Evolutionary conservation across 805 yeast species (phyloP).

Genomic region (Dipodascopsis tothii): DNA sequence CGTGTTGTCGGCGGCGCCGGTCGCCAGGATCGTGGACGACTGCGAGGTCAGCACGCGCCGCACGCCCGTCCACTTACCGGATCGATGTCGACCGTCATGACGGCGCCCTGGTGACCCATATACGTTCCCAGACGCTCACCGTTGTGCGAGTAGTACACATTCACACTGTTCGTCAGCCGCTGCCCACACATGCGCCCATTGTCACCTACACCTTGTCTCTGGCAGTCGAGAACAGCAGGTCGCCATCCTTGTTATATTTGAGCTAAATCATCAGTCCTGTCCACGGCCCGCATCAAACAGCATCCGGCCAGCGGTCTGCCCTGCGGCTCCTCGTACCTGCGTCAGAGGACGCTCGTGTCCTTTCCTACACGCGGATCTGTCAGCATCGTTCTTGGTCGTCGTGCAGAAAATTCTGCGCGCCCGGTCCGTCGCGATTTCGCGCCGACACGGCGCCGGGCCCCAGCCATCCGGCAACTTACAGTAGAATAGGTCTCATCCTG

Average conservation of each 20-base stretch:
- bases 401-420: too few species aligned
- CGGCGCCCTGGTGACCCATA: conserved; percentile 83
- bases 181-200: neutral
- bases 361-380: conserved; percentile 37
- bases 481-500: conserved; percentile 52
- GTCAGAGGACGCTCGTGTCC: conserved; percentile 98
- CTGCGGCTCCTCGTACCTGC: conserved; percentile 42
- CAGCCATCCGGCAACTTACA: conserved; percentile 25
- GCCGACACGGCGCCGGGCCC: too few species aligned
- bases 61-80: conserved; percentile 23
- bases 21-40: conserved; percentile 59
- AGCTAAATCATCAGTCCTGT: conserved; percentile 39
- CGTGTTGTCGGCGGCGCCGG: conserved; percentile 87
- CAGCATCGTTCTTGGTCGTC: too few species aligned
- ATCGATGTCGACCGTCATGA: conserved; percentile 89
- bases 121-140: conserved; percentile 96
- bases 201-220: conserved; percentile 59
- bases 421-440: too few species aligned
- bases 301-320: neutral
- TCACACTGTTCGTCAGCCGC: conserved; percentile 13
- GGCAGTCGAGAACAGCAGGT: conserved; percentile 81
- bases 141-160: conserved; percentile 84
- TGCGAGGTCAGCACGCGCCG: conserved; percentile 1
- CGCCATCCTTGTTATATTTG: conserved; percentile 92
- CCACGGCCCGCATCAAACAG: neutral